A percentile compares a stretch with the other conserved stretches of the same genome.
These are phyloP conservation scores for Sphagnum magellanicum DNA, from an alignment of 228 moss, liverwort and hornwort genomes.

Conservation along the genomic window DNA sequence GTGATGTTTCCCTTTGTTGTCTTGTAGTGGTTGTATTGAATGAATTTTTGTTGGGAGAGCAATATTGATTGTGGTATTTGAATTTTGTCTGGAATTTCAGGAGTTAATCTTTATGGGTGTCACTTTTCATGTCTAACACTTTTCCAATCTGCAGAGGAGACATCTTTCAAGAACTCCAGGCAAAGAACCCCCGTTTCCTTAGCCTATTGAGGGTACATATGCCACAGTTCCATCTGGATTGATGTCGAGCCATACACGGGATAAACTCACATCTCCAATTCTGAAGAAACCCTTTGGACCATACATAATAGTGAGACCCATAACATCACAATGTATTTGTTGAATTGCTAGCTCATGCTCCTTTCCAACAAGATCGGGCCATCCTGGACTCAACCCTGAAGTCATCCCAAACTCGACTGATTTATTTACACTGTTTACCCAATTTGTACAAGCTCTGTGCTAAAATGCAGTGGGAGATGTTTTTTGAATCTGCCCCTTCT, in stretches of 20 bases:
- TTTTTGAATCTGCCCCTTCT: background rate
- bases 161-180: background rate
- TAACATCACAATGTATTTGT: slow-evolving; percentile 26
- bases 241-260: slow-evolving; percentile 40
- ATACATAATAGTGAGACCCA: slow-evolving; percentile 41
- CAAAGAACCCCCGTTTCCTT: background rate
- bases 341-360: slow-evolving; percentile 18
- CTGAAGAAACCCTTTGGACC: slow-evolving; percentile 33
- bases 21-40: too few relatives aligned
- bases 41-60: too few relatives aligned
- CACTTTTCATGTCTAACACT: too few relatives aligned
- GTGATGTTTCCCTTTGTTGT: too few relatives aligned
- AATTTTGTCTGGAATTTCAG: too few relatives aligned
- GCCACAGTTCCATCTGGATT: slow-evolving; percentile 17
- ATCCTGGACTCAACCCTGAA: slow-evolving; percentile 42
- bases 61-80: too few relatives aligned
- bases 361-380: slow-evolving; percentile 32
- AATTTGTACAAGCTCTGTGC: background rate
- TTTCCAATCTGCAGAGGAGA: too few relatives aligned
- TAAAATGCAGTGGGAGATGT: background rate
- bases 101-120: too few relatives aligned
- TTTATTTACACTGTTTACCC: background rate
- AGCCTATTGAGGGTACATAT: slow-evolving; percentile 30
- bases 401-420: background rate
- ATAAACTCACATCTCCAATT: slow-evolving; percentile 13